Conservation (phyloP, 192 early-diverging fungal species). For the Martensiomyces pterosporus region DNA sequence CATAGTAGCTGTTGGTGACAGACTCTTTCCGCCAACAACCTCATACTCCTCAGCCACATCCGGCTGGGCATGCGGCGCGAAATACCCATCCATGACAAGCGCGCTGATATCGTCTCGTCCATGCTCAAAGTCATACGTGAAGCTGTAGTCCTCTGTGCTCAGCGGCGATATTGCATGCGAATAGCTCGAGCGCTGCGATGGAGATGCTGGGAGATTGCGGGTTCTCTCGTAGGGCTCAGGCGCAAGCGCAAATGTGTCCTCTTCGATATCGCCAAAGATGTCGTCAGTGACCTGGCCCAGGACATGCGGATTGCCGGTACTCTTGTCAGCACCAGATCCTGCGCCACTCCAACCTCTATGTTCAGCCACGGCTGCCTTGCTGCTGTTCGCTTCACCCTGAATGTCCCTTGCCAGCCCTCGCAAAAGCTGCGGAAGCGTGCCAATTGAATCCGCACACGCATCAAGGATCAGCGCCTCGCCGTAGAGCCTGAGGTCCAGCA, state of each 20-base stretch:
- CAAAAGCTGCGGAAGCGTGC: constrained; percentile 25
- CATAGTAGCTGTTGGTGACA: constrained; percentile 36
- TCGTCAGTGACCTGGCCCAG: constrained; percentile 28
- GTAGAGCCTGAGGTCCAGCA: constrained; percentile 37
- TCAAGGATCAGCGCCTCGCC: constrained; percentile 43
- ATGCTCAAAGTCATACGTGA: constrained; percentile 45
- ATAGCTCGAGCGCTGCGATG: constrained; percentile 6
- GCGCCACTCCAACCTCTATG: too few species aligned
- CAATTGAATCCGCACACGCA: constrained; percentile 38
- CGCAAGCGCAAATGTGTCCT: constrained; percentile 34
- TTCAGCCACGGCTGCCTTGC: constrained; percentile 1
- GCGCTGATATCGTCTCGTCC: constrained; percentile 38
- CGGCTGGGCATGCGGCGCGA: constrained; percentile 28
- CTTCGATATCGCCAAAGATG: constrained; percentile 47
- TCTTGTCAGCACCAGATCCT: too few species aligned
- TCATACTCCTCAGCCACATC: constrained; percentile 44
- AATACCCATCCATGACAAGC: constrained; percentile 41
- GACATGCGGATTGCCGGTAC: constrained; percentile 18
- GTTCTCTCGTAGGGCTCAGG: constrained; percentile 2
- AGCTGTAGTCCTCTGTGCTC: constrained; percentile 15
- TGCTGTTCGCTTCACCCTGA: background rate
- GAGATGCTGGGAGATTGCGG: constrained; percentile 3
- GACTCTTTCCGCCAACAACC: constrained; percentile 32
- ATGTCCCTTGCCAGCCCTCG: constrained; percentile 26
- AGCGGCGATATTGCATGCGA: constrained; percentile 13